Evolutionary conservation across 1,139 yeast species (phyloP).

Genomic region (Pichia sp.): DNA sequence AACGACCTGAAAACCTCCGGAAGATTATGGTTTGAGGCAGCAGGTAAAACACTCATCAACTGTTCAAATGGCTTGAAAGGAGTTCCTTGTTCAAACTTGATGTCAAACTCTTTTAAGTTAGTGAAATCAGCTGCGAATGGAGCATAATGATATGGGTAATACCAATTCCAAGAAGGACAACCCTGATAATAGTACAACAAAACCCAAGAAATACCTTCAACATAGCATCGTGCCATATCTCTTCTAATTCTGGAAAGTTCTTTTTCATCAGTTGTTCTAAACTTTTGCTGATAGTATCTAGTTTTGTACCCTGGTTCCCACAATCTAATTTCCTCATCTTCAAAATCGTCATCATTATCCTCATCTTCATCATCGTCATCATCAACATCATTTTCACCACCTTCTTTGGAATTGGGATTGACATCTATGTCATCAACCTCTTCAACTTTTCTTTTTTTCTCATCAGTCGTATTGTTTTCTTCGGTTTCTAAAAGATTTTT

Average conservation of each 20-base stretch:
- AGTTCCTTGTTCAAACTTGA: slow-evolving; percentile 59
- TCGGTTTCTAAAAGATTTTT: slow-evolving; percentile 26
- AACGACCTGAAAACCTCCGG: slow-evolving; percentile 79
- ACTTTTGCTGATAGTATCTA: slow-evolving; percentile 74
- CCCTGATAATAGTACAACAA: slow-evolving; percentile 91
- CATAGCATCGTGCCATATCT: slow-evolving; percentile 62
- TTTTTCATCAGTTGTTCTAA: slow-evolving; percentile 47
- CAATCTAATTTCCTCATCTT: slow-evolving; percentile 45
- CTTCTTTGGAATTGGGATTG: slow-evolving; percentile 16
- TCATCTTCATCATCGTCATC: slow-evolving; percentile 31
- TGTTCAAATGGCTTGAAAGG: slow-evolving; percentile 96
- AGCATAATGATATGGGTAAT: slow-evolving; percentile 93
- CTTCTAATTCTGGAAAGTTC: slow-evolving; percentile 51
- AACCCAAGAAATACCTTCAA: slow-evolving; percentile 97
- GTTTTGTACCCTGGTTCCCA: slow-evolving; percentile 85
- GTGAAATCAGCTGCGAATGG: slow-evolving; percentile 90
- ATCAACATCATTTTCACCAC: slow-evolving; percentile 22
- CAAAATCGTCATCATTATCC: slow-evolving; percentile 37
- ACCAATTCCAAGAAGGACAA: slow-evolving; percentile 99
- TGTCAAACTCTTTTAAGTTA: slow-evolving; percentile 47
- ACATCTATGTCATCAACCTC: slow-evolving; percentile 25
- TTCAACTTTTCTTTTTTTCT: not conserved
- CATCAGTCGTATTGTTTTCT: slow-evolving; percentile 10
- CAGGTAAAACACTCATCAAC: slow-evolving; percentile 94
- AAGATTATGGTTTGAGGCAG: slow-evolving; percentile 87